Evolutionary conservation across 176 grass and related monocot species (phyloP).

Genomic region (Eleusine coracana): DNA sequence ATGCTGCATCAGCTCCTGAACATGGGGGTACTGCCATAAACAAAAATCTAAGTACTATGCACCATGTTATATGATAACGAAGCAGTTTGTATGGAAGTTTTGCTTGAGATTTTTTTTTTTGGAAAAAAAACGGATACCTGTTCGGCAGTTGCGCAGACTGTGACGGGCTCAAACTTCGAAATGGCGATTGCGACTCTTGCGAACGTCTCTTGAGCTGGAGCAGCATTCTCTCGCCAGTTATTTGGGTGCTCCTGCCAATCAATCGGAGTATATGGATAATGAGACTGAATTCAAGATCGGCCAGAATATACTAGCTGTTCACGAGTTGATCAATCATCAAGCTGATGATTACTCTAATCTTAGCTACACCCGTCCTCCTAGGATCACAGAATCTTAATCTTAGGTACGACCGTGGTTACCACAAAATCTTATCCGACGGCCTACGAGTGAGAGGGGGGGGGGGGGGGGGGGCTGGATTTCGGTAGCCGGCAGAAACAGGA

Average conservation of each 20-base stretch:
- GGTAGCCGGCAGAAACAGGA: too few relatives aligned
- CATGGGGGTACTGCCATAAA: conserved; percentile 56
- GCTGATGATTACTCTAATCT: too few relatives aligned
- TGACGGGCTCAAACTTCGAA: conserved; percentile 85
- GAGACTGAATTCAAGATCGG: too few relatives aligned
- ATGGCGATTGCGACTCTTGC: conserved; percentile 58
- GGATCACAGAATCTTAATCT: too few relatives aligned
- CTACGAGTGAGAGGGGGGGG: too few relatives aligned
- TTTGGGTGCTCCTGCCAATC: conserved; percentile 72
- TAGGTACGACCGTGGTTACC: too few relatives aligned
- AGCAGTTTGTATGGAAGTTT: not conserved
- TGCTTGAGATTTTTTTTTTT: not conserved
- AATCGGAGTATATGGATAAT: not conserved
- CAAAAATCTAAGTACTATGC: not conserved
- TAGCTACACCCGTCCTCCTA: too few relatives aligned
- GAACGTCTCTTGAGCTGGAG: conserved; percentile 65
- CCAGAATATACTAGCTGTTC: too few relatives aligned
- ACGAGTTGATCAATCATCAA: too few relatives aligned
- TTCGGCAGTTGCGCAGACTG: conserved; percentile 62
- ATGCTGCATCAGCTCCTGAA: conserved; percentile 53
- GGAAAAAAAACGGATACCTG: conserved; percentile 54
- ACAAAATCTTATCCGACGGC: too few relatives aligned
- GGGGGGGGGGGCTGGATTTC: too few relatives aligned
- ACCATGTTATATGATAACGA: not conserved
- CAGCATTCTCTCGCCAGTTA: conserved; percentile 81